A percentile compares a stretch with the other conserved stretches of the same genome.
Evolutionary conservation across 345 rosid genomes (phyloP).

Genomic region (Citropsis articulata): DNA sequence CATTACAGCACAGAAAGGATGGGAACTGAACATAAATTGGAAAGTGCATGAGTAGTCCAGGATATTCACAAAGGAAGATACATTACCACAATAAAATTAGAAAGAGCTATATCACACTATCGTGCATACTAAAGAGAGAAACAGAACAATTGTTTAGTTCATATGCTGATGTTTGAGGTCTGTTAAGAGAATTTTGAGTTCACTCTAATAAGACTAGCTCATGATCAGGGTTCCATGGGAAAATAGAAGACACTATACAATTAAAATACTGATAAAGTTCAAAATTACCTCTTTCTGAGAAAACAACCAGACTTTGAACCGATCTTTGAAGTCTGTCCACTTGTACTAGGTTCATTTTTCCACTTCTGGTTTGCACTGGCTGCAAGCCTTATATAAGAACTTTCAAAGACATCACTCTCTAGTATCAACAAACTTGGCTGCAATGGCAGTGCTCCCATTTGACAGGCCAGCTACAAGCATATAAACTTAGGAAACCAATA

Average conservation of each 20-base stretch:
- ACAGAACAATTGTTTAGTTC: neutral
- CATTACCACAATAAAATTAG: neutral
- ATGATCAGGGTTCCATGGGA: neutral
- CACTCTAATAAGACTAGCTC: neutral
- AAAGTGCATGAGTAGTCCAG: neutral
- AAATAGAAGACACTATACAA: neutral
- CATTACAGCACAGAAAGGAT: neutral
- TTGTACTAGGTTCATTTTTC: constrained; percentile 25
- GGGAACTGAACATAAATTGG: neutral
- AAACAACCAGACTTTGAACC: constrained; percentile 30
- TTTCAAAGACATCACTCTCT: constrained; percentile 34
- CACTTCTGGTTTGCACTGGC: constrained; percentile 26
- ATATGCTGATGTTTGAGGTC: neutral
- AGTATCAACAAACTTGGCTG: constrained; percentile 27
- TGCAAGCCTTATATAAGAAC: constrained; percentile 28
- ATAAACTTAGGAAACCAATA: constrained; percentile 7
- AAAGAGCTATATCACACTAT: neutral
- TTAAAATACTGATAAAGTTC: neutral
- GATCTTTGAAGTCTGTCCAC: constrained; percentile 31
- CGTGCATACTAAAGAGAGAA: neutral
- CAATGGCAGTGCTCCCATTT: constrained; percentile 31
- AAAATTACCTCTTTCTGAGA: constrained; percentile 45
- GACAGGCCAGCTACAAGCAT: constrained; percentile 44
- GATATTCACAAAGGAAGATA: neutral
- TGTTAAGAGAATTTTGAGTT: neutral